Conservation (phyloP, 169 alveolate genomes). For the Plasmodium falciparum region DNA sequence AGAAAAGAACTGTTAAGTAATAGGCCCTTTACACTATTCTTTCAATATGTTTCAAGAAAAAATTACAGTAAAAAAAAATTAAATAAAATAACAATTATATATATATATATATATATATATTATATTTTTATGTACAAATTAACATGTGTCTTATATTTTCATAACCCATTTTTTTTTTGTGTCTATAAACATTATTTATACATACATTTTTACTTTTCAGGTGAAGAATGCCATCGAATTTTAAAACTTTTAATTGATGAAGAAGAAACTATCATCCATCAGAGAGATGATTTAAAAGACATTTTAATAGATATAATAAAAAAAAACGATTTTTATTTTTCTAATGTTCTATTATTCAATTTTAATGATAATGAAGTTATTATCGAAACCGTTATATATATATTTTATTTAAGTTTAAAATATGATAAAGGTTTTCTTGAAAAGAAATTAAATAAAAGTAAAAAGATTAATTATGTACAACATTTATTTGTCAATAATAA, state of each 20-base stretch:
- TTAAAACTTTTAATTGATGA: slow-evolving; percentile 53
- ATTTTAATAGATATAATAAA: slow-evolving; percentile 56
- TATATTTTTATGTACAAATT: neutral
- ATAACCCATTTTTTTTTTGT: no score
- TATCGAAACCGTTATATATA: slow-evolving; percentile 72
- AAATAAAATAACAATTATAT: no score
- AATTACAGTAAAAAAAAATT: slow-evolving; percentile 23
- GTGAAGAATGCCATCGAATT: slow-evolving; percentile 53
- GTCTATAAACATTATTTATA: neutral
- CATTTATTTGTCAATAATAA: slow-evolving; percentile 39
- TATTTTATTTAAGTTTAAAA: slow-evolving; percentile 44
- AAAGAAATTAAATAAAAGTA: slow-evolving; percentile 35
- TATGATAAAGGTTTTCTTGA: slow-evolving; percentile 61
- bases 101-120: neutral
- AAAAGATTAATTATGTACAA: slow-evolving; percentile 50
- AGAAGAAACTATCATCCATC: slow-evolving; percentile 17
- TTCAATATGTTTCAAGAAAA: slow-evolving; percentile 43
- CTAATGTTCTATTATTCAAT: slow-evolving; percentile 50
- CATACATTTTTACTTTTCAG: slow-evolving; percentile 1
- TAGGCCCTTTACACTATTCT: slow-evolving; percentile 58
- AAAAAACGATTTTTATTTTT: slow-evolving; percentile 61
- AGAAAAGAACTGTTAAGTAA: slow-evolving; percentile 42
- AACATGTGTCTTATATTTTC: no score
- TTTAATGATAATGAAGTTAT: slow-evolving; percentile 68
- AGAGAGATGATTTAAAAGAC: slow-evolving; percentile 20